Evolutionary conservation across 2,329 filamentous ascomycete genomes (phyloP).

Genomic region (Ophiocordyceps polyrhachis-furcata): DNA sequence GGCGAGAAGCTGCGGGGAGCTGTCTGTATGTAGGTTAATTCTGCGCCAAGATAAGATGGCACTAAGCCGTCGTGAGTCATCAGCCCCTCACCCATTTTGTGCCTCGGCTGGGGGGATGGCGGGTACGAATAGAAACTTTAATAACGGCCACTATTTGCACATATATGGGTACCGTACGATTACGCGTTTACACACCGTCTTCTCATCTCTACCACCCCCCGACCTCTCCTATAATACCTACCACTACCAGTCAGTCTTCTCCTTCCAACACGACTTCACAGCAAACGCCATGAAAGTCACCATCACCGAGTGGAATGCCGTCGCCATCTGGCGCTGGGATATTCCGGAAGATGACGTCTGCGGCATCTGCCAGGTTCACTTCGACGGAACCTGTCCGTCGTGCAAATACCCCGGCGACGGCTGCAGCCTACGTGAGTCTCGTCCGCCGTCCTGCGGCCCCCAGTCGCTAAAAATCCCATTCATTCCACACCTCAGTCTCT

Average conservation of each 20-base stretch:
- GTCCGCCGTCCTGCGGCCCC: background rate
- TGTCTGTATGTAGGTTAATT: background rate
- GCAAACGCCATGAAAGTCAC: slow-evolving; percentile 76
- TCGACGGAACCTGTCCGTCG: slow-evolving; percentile 91
- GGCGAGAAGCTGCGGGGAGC: background rate
- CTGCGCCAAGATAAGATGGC: background rate
- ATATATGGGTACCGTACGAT: background rate
- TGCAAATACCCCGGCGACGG: slow-evolving; percentile 97
- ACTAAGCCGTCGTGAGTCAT: no score
- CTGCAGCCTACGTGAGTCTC: slow-evolving; percentile 60
- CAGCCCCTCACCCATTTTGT: background rate
- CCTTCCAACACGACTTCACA: background rate
- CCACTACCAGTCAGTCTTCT: background rate
- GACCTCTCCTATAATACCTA: background rate
- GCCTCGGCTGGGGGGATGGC: background rate
- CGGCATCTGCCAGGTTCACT: slow-evolving; percentile 94
- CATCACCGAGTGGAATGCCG: slow-evolving; percentile 81
- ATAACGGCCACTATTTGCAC: background rate
- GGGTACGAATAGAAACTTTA: background rate
- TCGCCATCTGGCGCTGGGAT: slow-evolving; percentile 96
- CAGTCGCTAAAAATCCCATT: background rate
- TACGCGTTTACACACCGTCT: background rate
- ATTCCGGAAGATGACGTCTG: slow-evolving; percentile 95
- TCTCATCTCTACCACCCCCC: background rate
- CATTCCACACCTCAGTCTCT: slow-evolving; percentile 41